Evolutionary conservation across 2,329 filamentous ascomycete species (phyloP).

Genomic region (Didymella segeticola): DNA sequence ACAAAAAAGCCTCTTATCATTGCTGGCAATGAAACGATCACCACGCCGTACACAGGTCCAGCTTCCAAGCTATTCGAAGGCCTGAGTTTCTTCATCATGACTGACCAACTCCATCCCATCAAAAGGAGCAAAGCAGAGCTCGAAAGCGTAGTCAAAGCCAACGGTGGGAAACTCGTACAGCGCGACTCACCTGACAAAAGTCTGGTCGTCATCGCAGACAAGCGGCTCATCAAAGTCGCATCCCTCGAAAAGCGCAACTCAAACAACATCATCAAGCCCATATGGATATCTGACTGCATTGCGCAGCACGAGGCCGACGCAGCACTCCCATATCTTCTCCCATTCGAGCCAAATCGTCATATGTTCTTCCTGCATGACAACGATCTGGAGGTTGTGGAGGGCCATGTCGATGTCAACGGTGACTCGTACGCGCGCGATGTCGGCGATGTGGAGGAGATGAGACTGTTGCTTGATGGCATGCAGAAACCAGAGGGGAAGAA

Average conservation of each 20-base stretch:
- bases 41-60: conserved; percentile 62
- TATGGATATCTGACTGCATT: conserved; percentile 85
- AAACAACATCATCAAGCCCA: conserved; percentile 76
- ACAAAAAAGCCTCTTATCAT: conserved; percentile 74
- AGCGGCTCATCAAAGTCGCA: conserved; percentile 79
- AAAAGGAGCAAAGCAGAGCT: conserved; percentile 81
- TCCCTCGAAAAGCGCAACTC: conserved; percentile 77
- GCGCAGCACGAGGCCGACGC: conserved; percentile 63
- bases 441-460: conserved; percentile 66
- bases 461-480: conserved; percentile 49
- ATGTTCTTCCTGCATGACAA: conserved; percentile 72
- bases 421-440: conserved; percentile 84
- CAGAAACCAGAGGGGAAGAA: conserved; percentile 21
- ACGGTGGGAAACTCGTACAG: conserved; percentile 83
- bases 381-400: conserved; percentile 61
- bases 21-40: conserved; percentile 65
- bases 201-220: conserved; percentile 80
- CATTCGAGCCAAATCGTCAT: conserved; percentile 70
- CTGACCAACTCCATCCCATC: conserved; percentile 71
- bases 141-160: conserved; percentile 79
- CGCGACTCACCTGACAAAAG: conserved; percentile 66
- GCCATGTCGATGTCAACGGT: conserved; percentile 75
- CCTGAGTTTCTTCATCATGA: conserved; percentile 82
- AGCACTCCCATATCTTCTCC: conserved; percentile 64
- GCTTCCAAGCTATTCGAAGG: conserved; percentile 74